Conservation (phyloP, 106 monocot species). For the Phalaenopsis equestris region DNA sequence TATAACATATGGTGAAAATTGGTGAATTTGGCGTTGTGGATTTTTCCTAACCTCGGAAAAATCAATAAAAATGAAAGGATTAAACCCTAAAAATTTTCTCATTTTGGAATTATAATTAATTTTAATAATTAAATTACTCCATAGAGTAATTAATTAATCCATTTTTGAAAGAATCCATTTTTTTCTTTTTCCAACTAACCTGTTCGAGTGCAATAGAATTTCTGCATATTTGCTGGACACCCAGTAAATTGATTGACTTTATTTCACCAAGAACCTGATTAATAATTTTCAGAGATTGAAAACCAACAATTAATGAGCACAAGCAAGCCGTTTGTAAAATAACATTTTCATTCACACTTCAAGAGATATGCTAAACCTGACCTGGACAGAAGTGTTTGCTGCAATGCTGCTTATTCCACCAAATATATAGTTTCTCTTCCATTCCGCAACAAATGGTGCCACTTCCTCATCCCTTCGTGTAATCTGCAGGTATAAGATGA, state of each 20-base stretch:
- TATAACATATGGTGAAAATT: too few relatives aligned
- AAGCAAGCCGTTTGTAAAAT: not conserved
- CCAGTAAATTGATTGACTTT: slow-evolving; percentile 89
- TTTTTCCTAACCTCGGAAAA: too few relatives aligned
- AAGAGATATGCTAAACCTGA: slow-evolving; percentile 55
- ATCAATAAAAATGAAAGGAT: too few relatives aligned
- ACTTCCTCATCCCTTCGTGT: slow-evolving; percentile 92
- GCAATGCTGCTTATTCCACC: slow-evolving; percentile 90
- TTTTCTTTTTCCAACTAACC: slow-evolving; percentile 27
- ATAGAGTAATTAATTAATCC: too few relatives aligned
- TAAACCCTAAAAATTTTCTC: too few relatives aligned
- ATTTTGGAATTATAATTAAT: too few relatives aligned
- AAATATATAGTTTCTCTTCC: slow-evolving; percentile 93
- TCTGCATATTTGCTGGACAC: slow-evolving; percentile 97
- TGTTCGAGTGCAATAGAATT: slow-evolving; percentile 97
- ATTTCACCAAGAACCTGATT: slow-evolving; percentile 79
- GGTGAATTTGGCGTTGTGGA: too few relatives aligned
- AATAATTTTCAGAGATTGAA: not conserved
- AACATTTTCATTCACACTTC: slow-evolving; percentile 2
- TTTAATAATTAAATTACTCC: too few relatives aligned
- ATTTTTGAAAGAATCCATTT: not conserved
- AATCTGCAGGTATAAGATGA: slow-evolving; percentile 34
- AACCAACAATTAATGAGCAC: slow-evolving; percentile 2
- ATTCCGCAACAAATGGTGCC: slow-evolving; percentile 75
- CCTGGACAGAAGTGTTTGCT: slow-evolving; percentile 80